Conservation (phyloP, 2,329 filamentous ascomycete species). For the Cladosporium sp. region DNA sequence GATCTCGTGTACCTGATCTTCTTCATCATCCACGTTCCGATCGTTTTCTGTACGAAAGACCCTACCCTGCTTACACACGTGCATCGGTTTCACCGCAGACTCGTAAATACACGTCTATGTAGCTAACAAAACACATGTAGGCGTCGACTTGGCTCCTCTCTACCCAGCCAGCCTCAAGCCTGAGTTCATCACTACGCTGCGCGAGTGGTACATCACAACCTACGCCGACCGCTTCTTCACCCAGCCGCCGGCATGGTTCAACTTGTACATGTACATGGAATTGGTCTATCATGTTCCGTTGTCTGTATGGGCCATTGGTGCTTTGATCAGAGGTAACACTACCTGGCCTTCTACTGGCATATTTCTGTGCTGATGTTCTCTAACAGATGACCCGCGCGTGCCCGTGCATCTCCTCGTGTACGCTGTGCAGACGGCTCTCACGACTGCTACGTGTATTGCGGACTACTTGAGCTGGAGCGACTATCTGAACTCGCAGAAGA, state of each 20-base stretch:
- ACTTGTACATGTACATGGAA: slow-evolving; percentile 59
- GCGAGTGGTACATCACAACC: slow-evolving; percentile 59
- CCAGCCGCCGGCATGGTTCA: slow-evolving; percentile 60
- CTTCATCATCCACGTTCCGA: slow-evolving; percentile 62
- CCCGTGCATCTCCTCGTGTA: slow-evolving; percentile 63
- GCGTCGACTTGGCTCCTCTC: slow-evolving; percentile 61
- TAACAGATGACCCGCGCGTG: slow-evolving; percentile 55
- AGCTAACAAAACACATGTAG: slow-evolving; percentile 39
- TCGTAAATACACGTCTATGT: not conserved
- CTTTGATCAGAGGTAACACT: slow-evolving; percentile 50
- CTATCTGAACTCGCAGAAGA: slow-evolving; percentile 48
- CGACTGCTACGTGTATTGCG: slow-evolving; percentile 62
- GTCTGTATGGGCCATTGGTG: slow-evolving; percentile 61
- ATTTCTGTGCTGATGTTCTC: not conserved
- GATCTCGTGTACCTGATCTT: slow-evolving; percentile 58
- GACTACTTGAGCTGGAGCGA: slow-evolving; percentile 60
- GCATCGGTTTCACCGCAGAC: not conserved
- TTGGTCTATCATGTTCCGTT: slow-evolving; percentile 61
- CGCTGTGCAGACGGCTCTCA: slow-evolving; percentile 59
- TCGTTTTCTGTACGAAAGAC: slow-evolving; percentile 57
- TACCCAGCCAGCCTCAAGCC: slow-evolving; percentile 57
- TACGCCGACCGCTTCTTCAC: slow-evolving; percentile 67
- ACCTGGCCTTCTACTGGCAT: not conserved
- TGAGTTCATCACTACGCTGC: slow-evolving; percentile 50
- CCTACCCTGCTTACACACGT: too few relatives aligned